Evolutionary conservation across 805 yeast genomes (phyloP).

Genomic region (Wickerhamomyces hampshirensis): DNA sequence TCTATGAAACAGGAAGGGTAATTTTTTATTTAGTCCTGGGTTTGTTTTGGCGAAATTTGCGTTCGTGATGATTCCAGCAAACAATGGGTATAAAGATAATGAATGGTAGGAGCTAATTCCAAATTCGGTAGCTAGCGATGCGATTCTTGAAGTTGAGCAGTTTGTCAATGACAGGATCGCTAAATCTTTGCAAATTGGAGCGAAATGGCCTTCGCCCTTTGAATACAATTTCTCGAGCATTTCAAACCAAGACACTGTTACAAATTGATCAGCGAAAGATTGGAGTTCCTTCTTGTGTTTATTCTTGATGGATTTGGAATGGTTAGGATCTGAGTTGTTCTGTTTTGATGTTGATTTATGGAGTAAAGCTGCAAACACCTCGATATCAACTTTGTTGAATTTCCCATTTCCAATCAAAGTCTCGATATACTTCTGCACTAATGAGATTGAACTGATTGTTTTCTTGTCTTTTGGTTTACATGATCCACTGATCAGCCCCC

Average conservation of each 20-base stretch:
- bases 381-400: constrained; percentile 16
- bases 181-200: constrained; percentile 40
- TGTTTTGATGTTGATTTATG: constrained; percentile 4
- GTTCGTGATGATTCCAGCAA: constrained; percentile 50
- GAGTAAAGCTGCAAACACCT: constrained; percentile 14
- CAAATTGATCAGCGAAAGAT: constrained; percentile 51
- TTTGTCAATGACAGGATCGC: constrained; percentile 45
- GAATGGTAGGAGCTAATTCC: constrained; percentile 39
- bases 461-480: constrained; percentile 24
- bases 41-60: constrained; percentile 38
- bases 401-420: constrained; percentile 32
- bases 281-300: constrained; percentile 1
- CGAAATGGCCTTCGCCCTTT: constrained; percentile 50
- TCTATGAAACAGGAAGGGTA: constrained; percentile 38
- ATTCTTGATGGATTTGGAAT: background rate
- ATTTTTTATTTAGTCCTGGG: constrained; percentile 48
- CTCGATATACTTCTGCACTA: constrained; percentile 50
- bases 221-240: constrained; percentile 52
- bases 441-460: constrained; percentile 29
- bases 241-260: constrained; percentile 53
- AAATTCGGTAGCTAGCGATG: constrained; percentile 39
- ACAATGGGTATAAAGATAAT: constrained; percentile 46
- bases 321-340: background rate
- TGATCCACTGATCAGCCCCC: constrained; percentile 53
- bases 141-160: constrained; percentile 11